A percentile compares a stretch with the other conserved stretches of the same genome.
Evolutionary conservation across 2,329 filamentous ascomycete species (phyloP).

Genomic region (Coniochaeta prunicola): DNA sequence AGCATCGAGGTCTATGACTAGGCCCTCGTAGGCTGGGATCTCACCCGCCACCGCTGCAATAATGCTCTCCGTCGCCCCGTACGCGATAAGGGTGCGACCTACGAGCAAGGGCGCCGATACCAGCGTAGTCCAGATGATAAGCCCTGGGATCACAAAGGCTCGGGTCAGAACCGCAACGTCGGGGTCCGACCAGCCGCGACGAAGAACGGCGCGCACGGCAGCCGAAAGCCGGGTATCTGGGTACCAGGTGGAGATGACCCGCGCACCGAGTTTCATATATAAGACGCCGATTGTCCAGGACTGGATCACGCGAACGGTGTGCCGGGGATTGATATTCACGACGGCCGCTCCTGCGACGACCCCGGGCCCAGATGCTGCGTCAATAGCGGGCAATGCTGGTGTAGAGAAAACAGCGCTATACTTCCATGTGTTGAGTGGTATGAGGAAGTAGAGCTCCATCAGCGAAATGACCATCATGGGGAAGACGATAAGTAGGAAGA

Average conservation of each 20-base stretch:
- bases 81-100: constrained; percentile 43
- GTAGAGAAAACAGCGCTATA: constrained; percentile 22
- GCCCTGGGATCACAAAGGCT: constrained; percentile 73
- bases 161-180: constrained; percentile 74
- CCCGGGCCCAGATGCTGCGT: constrained; percentile 3
- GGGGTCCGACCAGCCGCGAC: constrained; percentile 70
- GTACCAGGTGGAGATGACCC: constrained; percentile 60
- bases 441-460: constrained; percentile 80
- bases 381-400: not conserved
- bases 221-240: constrained; percentile 63
- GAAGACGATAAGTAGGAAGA: constrained; percentile 67
- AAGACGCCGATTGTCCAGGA: constrained; percentile 90
- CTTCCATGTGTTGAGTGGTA: constrained; percentile 79
- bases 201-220: constrained; percentile 67
- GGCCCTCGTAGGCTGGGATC: not conserved
- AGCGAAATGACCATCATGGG: constrained; percentile 73
- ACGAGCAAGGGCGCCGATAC: constrained; percentile 58
- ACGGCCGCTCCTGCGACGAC: constrained; percentile 16
- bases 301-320: constrained; percentile 82
- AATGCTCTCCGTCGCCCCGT: constrained; percentile 12
- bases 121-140: constrained; percentile 53
- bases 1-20: constrained; percentile 11
- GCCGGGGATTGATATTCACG: constrained; percentile 31
- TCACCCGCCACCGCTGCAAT: constrained; percentile 4
- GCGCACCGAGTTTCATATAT: constrained; percentile 74